phyloP scores from a whole-genome alignment of 2,329 filamentous ascomycete species.

The Clonostachys solani region DNA sequence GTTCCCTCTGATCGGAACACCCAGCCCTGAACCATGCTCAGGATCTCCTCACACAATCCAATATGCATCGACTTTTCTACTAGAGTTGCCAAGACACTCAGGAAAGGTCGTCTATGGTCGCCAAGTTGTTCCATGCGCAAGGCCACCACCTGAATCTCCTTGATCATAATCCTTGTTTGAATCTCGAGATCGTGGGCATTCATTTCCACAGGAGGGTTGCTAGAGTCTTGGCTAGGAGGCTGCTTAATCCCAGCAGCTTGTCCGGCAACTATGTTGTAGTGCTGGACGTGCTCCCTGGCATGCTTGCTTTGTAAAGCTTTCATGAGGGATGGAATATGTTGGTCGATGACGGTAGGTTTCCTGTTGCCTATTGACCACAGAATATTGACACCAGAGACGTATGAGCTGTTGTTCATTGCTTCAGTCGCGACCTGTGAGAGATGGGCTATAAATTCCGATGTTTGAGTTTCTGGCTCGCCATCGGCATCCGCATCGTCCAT shows the following conservation, averaged over 20 bases:
- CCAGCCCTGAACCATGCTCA: conserved; percentile 93
- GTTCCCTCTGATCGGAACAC: conserved; percentile 93
- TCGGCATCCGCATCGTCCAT: conserved; percentile 80
- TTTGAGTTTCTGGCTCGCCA: conserved; percentile 74
- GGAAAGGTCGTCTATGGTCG: conserved; percentile 86
- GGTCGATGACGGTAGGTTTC: conserved; percentile 82
- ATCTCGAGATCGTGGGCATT: conserved; percentile 77
- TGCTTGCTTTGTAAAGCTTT: conserved; percentile 90
- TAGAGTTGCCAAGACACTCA: conserved; percentile 89
- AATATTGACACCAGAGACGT: conserved; percentile 86
- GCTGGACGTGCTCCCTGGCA: conserved; percentile 86
- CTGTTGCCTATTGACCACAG: conserved; percentile 87
- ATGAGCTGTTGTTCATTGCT: conserved; percentile 74
- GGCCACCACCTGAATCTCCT: conserved; percentile 89
- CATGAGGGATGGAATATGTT: conserved; percentile 84
- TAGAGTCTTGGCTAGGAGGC: conserved; percentile 43
- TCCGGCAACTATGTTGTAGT: conserved; percentile 56
- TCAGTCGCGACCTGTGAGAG: conserved; percentile 85
- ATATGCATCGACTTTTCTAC: conserved; percentile 93
- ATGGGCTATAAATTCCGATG: conserved; percentile 82
- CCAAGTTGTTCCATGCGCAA: conserved; percentile 89
- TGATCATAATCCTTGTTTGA: conserved; percentile 88
- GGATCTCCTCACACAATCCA: conserved; percentile 83
- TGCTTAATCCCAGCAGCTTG: conserved; percentile 38
- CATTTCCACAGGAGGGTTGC: conserved; percentile 49